Base-by-base conservation (phyloP, 164 flowering plant genomes). In the Umbilicus rupestris region DNA sequence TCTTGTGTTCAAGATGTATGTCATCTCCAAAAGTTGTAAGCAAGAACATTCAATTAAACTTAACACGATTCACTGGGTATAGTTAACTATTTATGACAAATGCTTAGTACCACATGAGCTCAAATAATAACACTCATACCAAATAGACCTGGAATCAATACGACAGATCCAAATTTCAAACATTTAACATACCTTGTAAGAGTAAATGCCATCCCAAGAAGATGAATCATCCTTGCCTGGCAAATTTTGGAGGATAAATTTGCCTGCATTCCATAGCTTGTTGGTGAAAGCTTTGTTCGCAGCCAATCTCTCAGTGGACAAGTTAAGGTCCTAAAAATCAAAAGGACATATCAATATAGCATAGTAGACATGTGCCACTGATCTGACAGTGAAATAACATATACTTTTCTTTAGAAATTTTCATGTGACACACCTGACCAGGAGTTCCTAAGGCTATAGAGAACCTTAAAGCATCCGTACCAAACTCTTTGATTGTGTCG, bases 261-360 rank as follows among this genome's bases (percentile, higher is more conserved):
- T 93, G 57, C 98, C 98, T 74, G 97, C 98, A 83, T 93, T 93
- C 97, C 98, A 93, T 47, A 93, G 63, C 75, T 93, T 93, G 78
- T 93, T 93, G 60, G 94, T 88, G 82, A 93, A 93, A 44, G 96
- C 97, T 79, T 93, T 93, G 75, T 88, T 93, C n/a, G 98, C 79
- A 64, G 84, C 76, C 83, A 93, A 77, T 74, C 97, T 86, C 76
- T 93, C 98, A 35, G 73, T 79, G 65, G 97, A 90, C 71, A 93
- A 78, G 77, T 89, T 93, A 66, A 93, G 94, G 79, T 93, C 98
- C 98, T 93, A 85, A 62, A 30, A 68, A 47, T 55, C 29, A 70
- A 46, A 29, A 20, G 47, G 30, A 52, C 35, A 44, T 42, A 65
- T 26, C 35, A 63, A 33, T 49, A 67, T 29, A 7, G 20, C 66